Evolutionary conservation across 2,329 filamentous ascomycete genomes (phyloP).

Genomic region (Sporothrix brasiliensis): DNA sequence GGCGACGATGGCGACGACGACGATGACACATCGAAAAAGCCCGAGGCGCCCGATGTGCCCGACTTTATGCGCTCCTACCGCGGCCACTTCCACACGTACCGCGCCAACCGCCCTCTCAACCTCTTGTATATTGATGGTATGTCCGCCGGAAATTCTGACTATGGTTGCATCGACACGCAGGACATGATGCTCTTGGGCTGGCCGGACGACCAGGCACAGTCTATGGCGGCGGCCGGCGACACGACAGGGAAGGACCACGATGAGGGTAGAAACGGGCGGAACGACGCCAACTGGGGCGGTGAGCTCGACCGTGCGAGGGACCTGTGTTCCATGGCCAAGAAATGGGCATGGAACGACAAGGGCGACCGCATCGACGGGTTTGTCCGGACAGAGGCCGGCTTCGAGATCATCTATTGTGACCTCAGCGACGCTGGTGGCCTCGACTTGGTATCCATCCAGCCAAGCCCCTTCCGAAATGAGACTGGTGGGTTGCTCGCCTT

Average conservation of each 20-base stretch:
- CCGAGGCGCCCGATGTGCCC: neutral
- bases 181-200: slow-evolving; percentile 57
- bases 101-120: slow-evolving; percentile 58
- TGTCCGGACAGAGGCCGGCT: slow-evolving; percentile 69
- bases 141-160: slow-evolving; percentile 65
- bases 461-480: slow-evolving; percentile 32
- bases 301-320: slow-evolving; percentile 57
- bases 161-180: slow-evolving; percentile 70
- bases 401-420: slow-evolving; percentile 70
- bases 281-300: neutral
- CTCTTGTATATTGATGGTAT: slow-evolving; percentile 72
- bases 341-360: slow-evolving; percentile 47
- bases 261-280: neutral
- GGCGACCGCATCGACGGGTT: slow-evolving; percentile 59
- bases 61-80: slow-evolving; percentile 33
- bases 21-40: slow-evolving; percentile 18
- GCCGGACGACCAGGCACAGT: neutral
- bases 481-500: slow-evolving; percentile 35
- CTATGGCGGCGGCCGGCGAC: neutral
- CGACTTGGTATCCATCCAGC: slow-evolving; percentile 42
- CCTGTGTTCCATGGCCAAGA: slow-evolving; percentile 58
- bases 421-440: slow-evolving; percentile 52
- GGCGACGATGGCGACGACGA: slow-evolving; percentile 17
- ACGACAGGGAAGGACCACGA: neutral
- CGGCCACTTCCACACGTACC: slow-evolving; percentile 70